These are phyloP conservation scores for Beauveria medogensis DNA, from an alignment of 2,329 filamentous ascomycete species.

Conservation along the genomic window DNA sequence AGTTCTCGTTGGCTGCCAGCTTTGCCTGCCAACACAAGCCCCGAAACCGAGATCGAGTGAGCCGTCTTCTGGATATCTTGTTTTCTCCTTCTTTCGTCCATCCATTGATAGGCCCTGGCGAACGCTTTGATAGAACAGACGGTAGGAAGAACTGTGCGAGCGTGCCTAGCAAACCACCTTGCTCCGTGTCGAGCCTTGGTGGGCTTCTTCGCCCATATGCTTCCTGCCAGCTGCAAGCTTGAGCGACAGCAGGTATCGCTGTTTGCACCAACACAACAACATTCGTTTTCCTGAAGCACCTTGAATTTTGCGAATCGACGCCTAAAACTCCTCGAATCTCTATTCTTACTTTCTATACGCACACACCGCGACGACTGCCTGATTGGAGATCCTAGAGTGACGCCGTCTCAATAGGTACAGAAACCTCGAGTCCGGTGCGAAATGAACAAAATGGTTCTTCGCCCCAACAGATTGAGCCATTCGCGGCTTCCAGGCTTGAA, in stretches of 20 bases:
- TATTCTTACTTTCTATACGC: background rate
- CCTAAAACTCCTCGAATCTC: background rate
- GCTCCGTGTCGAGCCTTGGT: background rate
- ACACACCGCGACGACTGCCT: background rate
- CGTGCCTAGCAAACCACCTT: background rate
- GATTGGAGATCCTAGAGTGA: background rate
- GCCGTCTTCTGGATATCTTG: no score
- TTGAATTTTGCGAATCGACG: background rate
- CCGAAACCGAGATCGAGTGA: background rate
- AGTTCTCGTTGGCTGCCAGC: background rate
- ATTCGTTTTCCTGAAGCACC: background rate
- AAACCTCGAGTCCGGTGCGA: background rate
- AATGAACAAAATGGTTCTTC: conserved; percentile 26
- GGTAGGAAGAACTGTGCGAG: background rate
- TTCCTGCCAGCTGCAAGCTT: conserved; percentile 5
- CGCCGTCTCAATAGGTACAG: background rate
- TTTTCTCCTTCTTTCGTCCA: background rate
- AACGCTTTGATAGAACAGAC: background rate
- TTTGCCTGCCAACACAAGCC: background rate
- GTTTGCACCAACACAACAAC: background rate
- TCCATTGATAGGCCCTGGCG: background rate
- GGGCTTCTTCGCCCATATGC: background rate
- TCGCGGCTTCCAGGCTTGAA: conserved; percentile 28
- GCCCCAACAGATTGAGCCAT: conserved; percentile 19
- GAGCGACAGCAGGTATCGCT: conserved; percentile 3